phyloP scores from a whole-genome alignment of 2,329 filamentous ascomycete species.

The Exophiala xenobiotica region DNA sequence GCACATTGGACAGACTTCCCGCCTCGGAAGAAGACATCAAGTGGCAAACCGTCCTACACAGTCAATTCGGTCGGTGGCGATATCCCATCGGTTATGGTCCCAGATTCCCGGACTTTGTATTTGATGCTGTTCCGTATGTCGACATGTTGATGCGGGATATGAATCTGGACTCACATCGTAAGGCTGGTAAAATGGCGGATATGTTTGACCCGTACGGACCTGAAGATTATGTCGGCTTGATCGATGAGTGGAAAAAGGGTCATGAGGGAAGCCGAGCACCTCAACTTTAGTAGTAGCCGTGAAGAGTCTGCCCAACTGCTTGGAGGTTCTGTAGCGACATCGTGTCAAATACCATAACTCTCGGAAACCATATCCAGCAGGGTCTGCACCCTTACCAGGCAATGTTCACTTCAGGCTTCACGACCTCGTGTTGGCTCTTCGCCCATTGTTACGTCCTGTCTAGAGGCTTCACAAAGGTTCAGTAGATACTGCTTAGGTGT shows the following conservation, averaged over 20 bases:
- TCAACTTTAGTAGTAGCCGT: no score
- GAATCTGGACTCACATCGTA: slow-evolving; percentile 52
- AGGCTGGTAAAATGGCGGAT: slow-evolving; percentile 33
- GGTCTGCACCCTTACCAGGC: no score
- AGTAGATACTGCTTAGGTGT: no score
- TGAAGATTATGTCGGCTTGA: slow-evolving; percentile 24
- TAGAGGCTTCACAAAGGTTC: no score
- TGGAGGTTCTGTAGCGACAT: no score
- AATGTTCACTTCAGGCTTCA: no score
- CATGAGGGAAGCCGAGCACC: background rate
- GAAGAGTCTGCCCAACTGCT: no score
- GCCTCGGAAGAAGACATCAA: slow-evolving; percentile 8
- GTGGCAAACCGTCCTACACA: slow-evolving; percentile 62
- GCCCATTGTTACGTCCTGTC: no score
- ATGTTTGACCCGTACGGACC: slow-evolving; percentile 39
- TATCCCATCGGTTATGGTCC: slow-evolving; percentile 66
- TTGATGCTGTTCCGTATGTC: slow-evolving; percentile 73
- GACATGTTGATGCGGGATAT: slow-evolving; percentile 68
- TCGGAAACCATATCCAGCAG: no score
- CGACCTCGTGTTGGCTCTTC: no score
- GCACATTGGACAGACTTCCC: slow-evolving; percentile 43
- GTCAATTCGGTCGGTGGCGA: slow-evolving; percentile 67
- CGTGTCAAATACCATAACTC: no score
- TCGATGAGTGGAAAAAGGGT: slow-evolving; percentile 2
- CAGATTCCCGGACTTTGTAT: slow-evolving; percentile 67